phyloP scores from a whole-genome alignment of 352 stramenopile species.

The Phytophthora foliorum region DNA sequence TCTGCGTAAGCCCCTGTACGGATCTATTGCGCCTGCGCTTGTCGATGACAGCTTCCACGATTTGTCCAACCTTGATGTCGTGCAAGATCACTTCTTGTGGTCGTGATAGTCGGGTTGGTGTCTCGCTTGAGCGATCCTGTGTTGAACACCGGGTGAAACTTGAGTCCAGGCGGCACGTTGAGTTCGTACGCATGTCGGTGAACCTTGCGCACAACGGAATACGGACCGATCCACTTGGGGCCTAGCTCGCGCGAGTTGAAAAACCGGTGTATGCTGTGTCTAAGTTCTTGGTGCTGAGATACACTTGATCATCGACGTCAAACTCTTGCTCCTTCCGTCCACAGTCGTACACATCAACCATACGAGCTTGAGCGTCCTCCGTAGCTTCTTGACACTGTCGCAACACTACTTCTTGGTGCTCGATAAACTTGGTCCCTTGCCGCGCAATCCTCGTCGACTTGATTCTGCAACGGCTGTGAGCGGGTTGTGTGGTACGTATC shows the following conservation, averaged over 20 bases:
- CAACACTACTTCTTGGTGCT: constrained; percentile 16
- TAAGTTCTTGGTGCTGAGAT: constrained; percentile 21
- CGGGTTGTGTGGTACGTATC: constrained; percentile 14
- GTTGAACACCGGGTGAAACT: not conserved
- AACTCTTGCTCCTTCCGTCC: constrained; percentile 15
- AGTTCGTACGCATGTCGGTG: constrained; percentile 15
- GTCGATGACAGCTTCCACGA: no score
- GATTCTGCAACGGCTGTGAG: constrained; percentile 3
- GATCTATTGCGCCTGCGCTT: no score
- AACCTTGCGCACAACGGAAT: constrained; percentile 15
- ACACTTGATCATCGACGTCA: constrained; percentile 21
- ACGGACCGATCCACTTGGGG: no score
- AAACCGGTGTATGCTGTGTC: constrained; percentile 17
- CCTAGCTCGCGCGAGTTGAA: constrained; percentile 23
- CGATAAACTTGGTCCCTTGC: constrained; percentile 1
- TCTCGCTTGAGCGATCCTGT: no score
- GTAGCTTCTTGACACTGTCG: constrained; percentile 14
- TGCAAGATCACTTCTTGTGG: no score
- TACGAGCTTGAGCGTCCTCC: constrained; percentile 2
- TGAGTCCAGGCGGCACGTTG: no score
- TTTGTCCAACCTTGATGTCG: no score
- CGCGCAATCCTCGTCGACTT: no score
- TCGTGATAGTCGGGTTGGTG: no score
- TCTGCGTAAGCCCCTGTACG: no score
- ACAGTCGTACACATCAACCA: constrained; percentile 23